Conservation (phyloP, 495 filamentous ascomycete species). For the Neurospora sp. region DNA sequence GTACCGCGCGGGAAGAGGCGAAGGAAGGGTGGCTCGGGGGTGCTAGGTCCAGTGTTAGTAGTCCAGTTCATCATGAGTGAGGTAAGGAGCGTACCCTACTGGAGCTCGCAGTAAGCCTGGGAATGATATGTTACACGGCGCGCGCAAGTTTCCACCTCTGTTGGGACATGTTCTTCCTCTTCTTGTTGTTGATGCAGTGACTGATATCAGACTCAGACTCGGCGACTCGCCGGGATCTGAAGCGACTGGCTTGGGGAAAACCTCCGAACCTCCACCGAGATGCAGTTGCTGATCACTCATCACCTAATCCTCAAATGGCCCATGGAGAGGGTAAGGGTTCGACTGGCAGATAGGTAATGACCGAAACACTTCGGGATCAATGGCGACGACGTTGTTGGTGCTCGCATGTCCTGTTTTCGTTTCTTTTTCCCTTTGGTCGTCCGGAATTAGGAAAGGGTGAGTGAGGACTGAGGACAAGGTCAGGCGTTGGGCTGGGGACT, state of each 20-base stretch:
- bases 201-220: background rate
- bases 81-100: background rate
- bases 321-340: background rate
- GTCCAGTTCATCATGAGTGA: background rate
- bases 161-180: background rate
- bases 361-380: background rate
- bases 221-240: background rate
- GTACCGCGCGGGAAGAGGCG: conserved; percentile 22
- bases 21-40: conserved; percentile 1
- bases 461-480: background rate
- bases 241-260: background rate
- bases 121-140: background rate
- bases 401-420: background rate
- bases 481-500: background rate
- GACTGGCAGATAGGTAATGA: background rate
- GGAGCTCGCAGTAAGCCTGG: background rate
- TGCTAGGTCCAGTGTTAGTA: background rate
- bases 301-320: background rate
- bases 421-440: background rate
- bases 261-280: background rate
- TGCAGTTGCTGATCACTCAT: background rate
- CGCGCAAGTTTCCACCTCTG: background rate
- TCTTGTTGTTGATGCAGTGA: background rate
- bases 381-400: background rate
- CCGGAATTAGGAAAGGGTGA: background rate